Evolutionary conservation across 2,329 filamentous ascomycete species (phyloP), one percentile per base, ranked within the genome.

Genomic region (Domatiomyces catenatus): DNA sequence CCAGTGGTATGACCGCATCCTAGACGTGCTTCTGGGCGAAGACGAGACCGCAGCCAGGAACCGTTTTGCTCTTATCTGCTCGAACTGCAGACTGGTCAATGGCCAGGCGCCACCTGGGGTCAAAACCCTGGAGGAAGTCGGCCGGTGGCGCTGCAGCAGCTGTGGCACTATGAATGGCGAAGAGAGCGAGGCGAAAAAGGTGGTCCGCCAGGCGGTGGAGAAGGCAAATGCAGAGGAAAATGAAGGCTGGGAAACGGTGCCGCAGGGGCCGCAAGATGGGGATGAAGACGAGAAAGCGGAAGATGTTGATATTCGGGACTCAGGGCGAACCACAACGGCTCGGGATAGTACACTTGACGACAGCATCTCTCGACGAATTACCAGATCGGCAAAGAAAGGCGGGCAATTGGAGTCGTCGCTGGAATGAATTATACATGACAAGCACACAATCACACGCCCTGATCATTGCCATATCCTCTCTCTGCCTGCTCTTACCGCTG

Each of bases 11-110:
- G 92, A 98, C 64, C 80, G 90, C 50, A 81, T 98, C 49, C 73
- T 98, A 51, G 92, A 98, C 62, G 79, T 94, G 0, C 78, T 98
- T 22, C 76, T 98, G 0, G 92, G 92, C 47, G 92, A 98, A 63
- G 92, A 98, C 61, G 92, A 98, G 67, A 93, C 86, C 3, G 81
- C 85, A 10, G 79, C 90, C 2, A 93, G 88, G 70, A 96, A 96
- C 66, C 81, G 92, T 17, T 79, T 94, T 52, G 90, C 81, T 6
- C 72, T 98, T 56, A 86, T 98, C 50, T 98, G 92, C 68, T 67
- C 72, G 28, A 73, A 76, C 42, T 98, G 92, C 65, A 76, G 86
- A 26, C 76, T 95, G 1, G 89, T 98, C 46, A 98, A 98, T 63
- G 92, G 93, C 0, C 92, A 95, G 64, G 92, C 92, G 2, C 89